Conservation (phyloP, 306 rosid genomes). For the Inga oerstediana region DNA sequence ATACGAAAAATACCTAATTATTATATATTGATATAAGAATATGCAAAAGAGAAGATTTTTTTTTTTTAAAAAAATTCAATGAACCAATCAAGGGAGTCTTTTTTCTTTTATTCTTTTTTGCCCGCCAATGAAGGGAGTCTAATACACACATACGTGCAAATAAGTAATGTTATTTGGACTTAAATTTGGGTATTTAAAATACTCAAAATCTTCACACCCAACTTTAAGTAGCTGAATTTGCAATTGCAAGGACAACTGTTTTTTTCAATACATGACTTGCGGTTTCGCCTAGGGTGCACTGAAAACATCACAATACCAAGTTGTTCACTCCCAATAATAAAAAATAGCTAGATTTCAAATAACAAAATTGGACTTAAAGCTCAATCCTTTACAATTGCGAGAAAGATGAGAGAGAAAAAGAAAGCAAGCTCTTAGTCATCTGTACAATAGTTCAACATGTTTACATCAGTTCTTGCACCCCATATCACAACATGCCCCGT, state of each 20-base stretch:
- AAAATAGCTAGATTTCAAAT: not conserved
- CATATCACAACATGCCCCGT: not conserved
- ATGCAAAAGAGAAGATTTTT: not conserved
- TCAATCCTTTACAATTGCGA: not conserved
- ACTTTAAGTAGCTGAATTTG: not conserved
- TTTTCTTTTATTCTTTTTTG: too few relatives aligned
- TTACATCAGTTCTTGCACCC: conserved; percentile 1
- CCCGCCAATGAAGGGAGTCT: not conserved
- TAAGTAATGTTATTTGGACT: not conserved
- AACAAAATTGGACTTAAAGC: not conserved
- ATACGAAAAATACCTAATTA: not conserved
- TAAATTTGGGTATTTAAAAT: not conserved
- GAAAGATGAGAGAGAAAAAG: not conserved
- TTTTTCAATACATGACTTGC: not conserved
- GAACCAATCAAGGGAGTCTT: not conserved
- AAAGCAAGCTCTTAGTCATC: not conserved
- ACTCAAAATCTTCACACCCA: not conserved
- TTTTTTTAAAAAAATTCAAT: not conserved
- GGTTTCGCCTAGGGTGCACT: not conserved
- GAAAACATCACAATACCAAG: not conserved
- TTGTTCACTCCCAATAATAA: not conserved
- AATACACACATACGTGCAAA: not conserved
- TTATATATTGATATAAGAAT: not conserved
- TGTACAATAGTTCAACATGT: not conserved
- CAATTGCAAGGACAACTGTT: not conserved